phyloP scores from a whole-genome alignment of 129 eudicot genomes.

The Arctium minus region DNA sequence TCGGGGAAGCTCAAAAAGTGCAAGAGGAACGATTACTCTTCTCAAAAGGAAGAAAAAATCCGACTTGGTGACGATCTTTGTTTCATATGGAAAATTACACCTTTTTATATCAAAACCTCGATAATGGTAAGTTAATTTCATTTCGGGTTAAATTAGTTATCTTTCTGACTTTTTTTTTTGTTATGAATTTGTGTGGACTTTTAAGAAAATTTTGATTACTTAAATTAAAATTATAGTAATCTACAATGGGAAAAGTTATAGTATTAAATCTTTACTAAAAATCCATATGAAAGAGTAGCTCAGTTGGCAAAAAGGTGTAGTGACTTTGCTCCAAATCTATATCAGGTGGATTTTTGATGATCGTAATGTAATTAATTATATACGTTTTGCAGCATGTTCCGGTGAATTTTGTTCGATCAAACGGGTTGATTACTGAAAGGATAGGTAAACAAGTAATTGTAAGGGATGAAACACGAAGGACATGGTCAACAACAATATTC shows the following conservation, averaged over 20 bases:
- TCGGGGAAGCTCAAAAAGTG: too few relatives aligned
- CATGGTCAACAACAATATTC: conserved; percentile 10
- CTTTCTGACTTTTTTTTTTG: not conserved
- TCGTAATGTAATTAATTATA: too few relatives aligned
- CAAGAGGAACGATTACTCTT: too few relatives aligned
- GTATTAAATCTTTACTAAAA: too few relatives aligned
- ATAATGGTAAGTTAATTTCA: conserved; percentile 9
- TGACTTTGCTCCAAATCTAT: too few relatives aligned
- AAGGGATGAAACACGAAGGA: conserved; percentile 17
- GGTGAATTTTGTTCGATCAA: conserved; percentile 13
- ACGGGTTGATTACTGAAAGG: conserved; percentile 5
- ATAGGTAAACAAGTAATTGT: not conserved
- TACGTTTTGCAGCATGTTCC: conserved; percentile 19
- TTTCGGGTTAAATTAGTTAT: not conserved
- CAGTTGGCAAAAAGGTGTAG: too few relatives aligned
- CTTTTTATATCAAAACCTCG: not conserved
- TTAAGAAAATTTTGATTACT: not conserved
- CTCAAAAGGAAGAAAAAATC: not conserved
- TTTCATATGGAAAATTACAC: conserved; percentile 9
- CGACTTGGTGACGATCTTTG: not conserved
- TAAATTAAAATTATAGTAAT: not conserved
- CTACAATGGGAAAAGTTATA: not conserved
- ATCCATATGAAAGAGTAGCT: too few relatives aligned
- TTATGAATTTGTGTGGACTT: not conserved
- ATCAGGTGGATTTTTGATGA: too few relatives aligned